Evolutionary conservation across 164 flowering plant species (phyloP).

Genomic region (Piper longum): DNA sequence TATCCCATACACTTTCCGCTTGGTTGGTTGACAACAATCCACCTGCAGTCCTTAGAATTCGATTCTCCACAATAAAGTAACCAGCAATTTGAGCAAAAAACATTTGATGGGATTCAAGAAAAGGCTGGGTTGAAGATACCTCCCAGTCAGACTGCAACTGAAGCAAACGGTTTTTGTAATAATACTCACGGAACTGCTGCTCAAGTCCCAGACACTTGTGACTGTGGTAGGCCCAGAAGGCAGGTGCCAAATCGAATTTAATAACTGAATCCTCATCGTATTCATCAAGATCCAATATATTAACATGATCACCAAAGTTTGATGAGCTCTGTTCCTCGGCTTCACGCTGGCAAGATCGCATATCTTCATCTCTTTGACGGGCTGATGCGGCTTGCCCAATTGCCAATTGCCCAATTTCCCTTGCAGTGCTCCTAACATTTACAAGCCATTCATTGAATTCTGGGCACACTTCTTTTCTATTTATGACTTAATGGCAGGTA

Average conservation of each 20-base stretch:
- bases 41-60: slow-evolving; percentile 68
- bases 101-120: slow-evolving; percentile 5
- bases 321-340: slow-evolving; percentile 64
- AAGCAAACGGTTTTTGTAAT: slow-evolving; percentile 56
- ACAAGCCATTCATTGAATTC: slow-evolving; percentile 28
- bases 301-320: slow-evolving; percentile 46
- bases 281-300: slow-evolving; percentile 62
- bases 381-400: slow-evolving; percentile 41
- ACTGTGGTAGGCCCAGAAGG: slow-evolving; percentile 73
- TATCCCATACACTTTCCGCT: slow-evolving; percentile 77
- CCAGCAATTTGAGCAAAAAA: slow-evolving; percentile 27
- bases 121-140: slow-evolving; percentile 54
- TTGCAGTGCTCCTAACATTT: slow-evolving; percentile 50
- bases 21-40: slow-evolving; percentile 46
- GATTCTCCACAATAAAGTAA: slow-evolving; percentile 83
- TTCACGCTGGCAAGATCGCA: slow-evolving; percentile 63
- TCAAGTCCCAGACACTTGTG: slow-evolving; percentile 61
- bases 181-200: slow-evolving; percentile 67
- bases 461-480: slow-evolving; percentile 59
- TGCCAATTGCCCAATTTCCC: slow-evolving; percentile 39
- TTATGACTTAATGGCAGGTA: slow-evolving; percentile 55
- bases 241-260: slow-evolving; percentile 74
- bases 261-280: slow-evolving; percentile 52
- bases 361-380: slow-evolving; percentile 74
- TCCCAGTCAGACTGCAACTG: slow-evolving; percentile 74